Evolutionary conservation across 2,329 filamentous ascomycete species (phyloP).

Genomic region (Xylaria multiplex): DNA sequence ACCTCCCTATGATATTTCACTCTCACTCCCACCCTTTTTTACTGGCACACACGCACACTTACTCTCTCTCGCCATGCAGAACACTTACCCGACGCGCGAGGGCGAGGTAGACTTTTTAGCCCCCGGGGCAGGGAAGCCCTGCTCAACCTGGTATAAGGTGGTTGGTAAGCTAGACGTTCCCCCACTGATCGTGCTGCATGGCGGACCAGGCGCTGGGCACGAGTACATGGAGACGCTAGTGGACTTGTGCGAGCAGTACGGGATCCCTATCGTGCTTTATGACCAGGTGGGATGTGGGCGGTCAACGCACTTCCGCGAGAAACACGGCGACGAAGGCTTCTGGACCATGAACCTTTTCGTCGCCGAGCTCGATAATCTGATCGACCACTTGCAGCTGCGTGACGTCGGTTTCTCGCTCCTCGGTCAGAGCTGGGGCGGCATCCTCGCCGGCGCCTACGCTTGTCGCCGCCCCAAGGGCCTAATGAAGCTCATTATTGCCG

Average conservation of each 20-base stretch:
- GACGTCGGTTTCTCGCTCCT: constrained; percentile 35
- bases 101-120: not conserved
- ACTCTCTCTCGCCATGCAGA: too few relatives aligned
- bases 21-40: too few relatives aligned
- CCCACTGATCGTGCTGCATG: constrained; percentile 37
- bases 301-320: constrained; percentile 59
- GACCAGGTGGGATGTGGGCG: constrained; percentile 62
- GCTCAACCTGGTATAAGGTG: constrained; percentile 34
- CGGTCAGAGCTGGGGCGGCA: constrained; percentile 42
- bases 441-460: constrained; percentile 39
- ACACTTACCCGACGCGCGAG: not conserved
- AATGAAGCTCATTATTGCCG: constrained; percentile 38
- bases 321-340: constrained; percentile 48
- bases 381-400: constrained; percentile 35
- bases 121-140: not conserved
- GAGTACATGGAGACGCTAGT: constrained; percentile 70
- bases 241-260: constrained; percentile 53
- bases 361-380: constrained; percentile 41
- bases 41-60: too few relatives aligned
- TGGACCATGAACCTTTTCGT: constrained; percentile 43
- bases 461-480: constrained; percentile 35
- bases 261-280: constrained; percentile 54
- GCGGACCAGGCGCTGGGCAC: constrained; percentile 57
- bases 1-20: too few relatives aligned
- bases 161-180: constrained; percentile 20